phyloP scores from a whole-genome alignment of 306 rosid genomes.

The Begonia loranthoides region DNA sequence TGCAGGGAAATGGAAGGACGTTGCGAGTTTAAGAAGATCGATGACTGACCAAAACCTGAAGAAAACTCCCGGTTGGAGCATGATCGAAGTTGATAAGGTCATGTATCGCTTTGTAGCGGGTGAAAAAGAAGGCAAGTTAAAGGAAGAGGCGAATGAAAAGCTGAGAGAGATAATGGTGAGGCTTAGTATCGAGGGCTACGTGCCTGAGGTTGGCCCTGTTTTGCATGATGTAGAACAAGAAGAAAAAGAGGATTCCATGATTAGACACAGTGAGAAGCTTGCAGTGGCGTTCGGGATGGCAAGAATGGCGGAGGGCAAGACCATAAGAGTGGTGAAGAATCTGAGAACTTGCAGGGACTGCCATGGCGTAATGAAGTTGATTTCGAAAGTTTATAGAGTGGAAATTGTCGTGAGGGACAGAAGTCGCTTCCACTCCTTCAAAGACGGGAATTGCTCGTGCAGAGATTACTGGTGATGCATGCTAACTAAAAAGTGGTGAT shows the following conservation, averaged over 20 bases:
- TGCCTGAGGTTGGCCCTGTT: constrained; percentile 46
- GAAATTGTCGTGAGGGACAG: constrained; percentile 71
- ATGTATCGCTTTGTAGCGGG: constrained; percentile 61
- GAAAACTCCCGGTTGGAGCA: constrained; percentile 74
- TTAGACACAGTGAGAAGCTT: constrained; percentile 75
- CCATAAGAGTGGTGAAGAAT: constrained; percentile 65
- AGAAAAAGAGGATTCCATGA: constrained; percentile 69
- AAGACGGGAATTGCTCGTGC: constrained; percentile 62
- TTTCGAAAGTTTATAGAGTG: constrained; percentile 50
- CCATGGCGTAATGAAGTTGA: constrained; percentile 69
- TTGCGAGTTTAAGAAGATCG: constrained; percentile 47
- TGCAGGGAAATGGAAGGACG: constrained; percentile 79
- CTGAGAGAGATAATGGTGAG: constrained; percentile 53
- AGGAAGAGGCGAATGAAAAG: constrained; percentile 53
- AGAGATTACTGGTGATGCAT: constrained; percentile 56
- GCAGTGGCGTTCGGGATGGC: constrained; percentile 77
- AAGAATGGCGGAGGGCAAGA: constrained; percentile 34
- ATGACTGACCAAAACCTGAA: constrained; percentile 42
- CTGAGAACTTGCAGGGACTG: constrained; percentile 71
- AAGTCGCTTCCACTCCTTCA: constrained; percentile 75
- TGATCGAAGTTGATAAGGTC: constrained; percentile 63
- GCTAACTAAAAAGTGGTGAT: no score
- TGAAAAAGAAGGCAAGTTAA: constrained; percentile 36
- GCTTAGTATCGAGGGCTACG: constrained; percentile 44
- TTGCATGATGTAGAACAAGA: constrained; percentile 79